Base-by-base conservation (phyloP, 306 rosid species). In the Morella rubra region DNA sequence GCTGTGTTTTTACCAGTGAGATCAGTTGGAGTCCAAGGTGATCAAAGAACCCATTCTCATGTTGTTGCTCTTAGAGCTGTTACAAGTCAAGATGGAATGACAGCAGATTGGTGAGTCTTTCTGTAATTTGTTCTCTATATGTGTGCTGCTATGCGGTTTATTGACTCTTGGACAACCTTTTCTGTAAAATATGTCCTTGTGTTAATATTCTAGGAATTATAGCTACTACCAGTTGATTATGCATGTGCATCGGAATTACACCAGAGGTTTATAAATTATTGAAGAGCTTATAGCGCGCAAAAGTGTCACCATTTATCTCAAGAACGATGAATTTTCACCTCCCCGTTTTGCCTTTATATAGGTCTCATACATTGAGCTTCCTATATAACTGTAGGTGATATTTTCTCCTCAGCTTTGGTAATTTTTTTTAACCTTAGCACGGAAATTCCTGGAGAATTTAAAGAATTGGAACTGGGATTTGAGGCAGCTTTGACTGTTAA, bases 61-160 rank as follows among this genome's bases (percentile, higher is more conserved):
- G 97, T 93, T 53, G 97, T 95, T 72, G 90, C 93, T 60, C 92
- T 95, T 13, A 84, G 99, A 84, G 99, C 99, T 71, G 97, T 95
- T 61, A 95, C 99, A 7, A 95, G 99, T 86, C 96, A 95, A 80
- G 98, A 95, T 83, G 98, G 97, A 84, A 95, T 95, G 98, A 95
- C 98, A 4, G 97, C 98, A 51, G 97, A 88, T 74, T 95, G 98
- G 98, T 92, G 89, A 77, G 85, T 58, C 74, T 83, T 77, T 56
- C 72, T 83, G 73, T 68, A 56, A 74, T 55, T 44, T 66, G 24
- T 76, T 49, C 54, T 47, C 37, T 27, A 45, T 42, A 47, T 81
- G 51, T 14, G 15, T 69, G 66, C 44, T 70, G 15, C 71, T 72
- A 44, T 55, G 50, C 5, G 49, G 16, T 59, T 69, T 46, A 37